Base-by-base conservation (phyloP, 129 eudicot genomes). In the Calendula officinalis region DNA sequence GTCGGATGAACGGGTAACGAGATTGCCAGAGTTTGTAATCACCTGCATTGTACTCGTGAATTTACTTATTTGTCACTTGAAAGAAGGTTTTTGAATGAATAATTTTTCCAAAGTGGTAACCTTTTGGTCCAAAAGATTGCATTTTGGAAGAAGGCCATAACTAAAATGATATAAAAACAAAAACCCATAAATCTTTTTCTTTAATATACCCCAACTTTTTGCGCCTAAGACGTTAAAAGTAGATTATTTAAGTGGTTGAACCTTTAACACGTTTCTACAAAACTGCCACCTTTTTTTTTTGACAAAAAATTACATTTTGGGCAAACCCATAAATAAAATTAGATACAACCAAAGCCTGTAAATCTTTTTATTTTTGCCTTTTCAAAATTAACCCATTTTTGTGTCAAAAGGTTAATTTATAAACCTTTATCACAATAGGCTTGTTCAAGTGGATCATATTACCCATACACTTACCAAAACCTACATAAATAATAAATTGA, bases 1-100 rank as follows among this genome's bases (percentile, higher is more conserved):
- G 54, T 63, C 69, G 78, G 65, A 92, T 88, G 74, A 88, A 92
- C 0, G 96, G 87, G 81, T 81, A 92, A 7, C 48, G 38, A 69
- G 78, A 57, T 66, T 88, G 62, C 83, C 89, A 82, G 4, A 44
- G 52, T 14, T 60, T 55, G 16, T 64, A 56, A 38, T 30, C 47
- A 10, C 84, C 97, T 85, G 82, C 83, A 75, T 56, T 14, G 13
- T 39, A 60, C 15, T 45, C 36, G 8, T 13, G 3, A 55, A 55
- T 13, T 61, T 52, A 56, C 60, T 53, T 1, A 43, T 14, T 56
- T 47, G 16, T 22, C 58, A 7, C 46, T 62, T 54, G 38, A 14
- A 43, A 37, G 50, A 72, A 37, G 11, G 43, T 40, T 34, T 42
- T 0, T 63, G 13, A 46, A 39, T 67, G 33, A 4, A 54, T 30